A percentile compares a stretch with the other conserved stretches of the same genome.
Evolutionary conservation across 2,329 filamentous ascomycete species (phyloP).

Genomic region (Colletotrichum sp.): DNA sequence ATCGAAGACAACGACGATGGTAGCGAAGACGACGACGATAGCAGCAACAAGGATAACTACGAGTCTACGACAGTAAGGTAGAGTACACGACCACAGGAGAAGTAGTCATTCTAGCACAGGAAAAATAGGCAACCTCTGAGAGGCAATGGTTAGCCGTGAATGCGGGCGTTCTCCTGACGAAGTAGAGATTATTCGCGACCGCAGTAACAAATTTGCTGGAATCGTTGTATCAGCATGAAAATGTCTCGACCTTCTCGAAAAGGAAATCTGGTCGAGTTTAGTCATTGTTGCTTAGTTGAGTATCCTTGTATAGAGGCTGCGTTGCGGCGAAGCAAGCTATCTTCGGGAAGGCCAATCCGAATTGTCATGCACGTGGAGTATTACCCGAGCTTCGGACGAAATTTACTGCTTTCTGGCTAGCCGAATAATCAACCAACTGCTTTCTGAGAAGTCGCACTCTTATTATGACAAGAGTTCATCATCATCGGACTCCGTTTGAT

Average conservation of each 20-base stretch:
- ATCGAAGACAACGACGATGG: no score
- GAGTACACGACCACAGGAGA: no score
- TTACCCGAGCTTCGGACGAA: not conserved
- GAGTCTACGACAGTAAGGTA: no score
- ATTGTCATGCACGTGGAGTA: rapidly evolving
- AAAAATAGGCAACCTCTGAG: no score
- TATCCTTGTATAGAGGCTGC: not conserved
- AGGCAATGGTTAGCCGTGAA: not conserved
- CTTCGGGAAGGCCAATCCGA: not conserved
- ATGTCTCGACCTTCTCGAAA: not conserved
- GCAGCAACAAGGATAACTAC: no score
- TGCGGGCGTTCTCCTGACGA: not conserved
- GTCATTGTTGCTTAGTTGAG: not conserved
- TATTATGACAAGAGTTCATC: not conserved
- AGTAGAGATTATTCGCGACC: not conserved
- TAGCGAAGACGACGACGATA: no score
- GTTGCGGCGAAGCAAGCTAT: not conserved
- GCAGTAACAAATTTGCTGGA: not conserved
- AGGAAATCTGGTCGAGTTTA: not conserved
- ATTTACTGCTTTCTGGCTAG: not conserved
- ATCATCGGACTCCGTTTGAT: not conserved
- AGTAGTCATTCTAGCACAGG: no score
- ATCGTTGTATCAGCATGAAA: not conserved
- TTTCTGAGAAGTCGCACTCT: not conserved
- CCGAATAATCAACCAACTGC: not conserved